Evolutionary conservation across 176 grass and related monocot genomes (phyloP).

Genomic region (Eragrostis curvula): DNA sequence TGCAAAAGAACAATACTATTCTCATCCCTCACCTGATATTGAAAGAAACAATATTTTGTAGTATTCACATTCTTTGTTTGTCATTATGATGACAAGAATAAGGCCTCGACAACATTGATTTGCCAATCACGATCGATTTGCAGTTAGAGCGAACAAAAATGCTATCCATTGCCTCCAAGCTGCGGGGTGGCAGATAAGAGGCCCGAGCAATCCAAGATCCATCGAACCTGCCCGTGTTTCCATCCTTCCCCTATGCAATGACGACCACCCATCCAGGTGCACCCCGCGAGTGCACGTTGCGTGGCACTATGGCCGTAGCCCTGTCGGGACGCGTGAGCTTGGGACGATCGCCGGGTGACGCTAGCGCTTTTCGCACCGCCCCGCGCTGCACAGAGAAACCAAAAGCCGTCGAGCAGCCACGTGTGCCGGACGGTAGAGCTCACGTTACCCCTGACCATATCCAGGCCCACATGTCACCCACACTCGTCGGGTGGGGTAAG

Average conservation of each 20-base stretch:
- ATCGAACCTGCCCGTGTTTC: slow-evolving; percentile 38
- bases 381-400: fast-evolving
- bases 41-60: too few relatives aligned
- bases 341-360: slow-evolving; percentile 27
- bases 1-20: too few relatives aligned
- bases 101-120: too few relatives aligned
- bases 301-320: not conserved
- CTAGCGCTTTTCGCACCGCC: slow-evolving; percentile 4
- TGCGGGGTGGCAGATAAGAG: too few relatives aligned
- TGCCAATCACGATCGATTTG: too few relatives aligned
- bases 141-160: too few relatives aligned
- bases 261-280: not conserved
- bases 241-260: too few relatives aligned
- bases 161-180: too few relatives aligned
- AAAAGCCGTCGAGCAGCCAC: slow-evolving; percentile 41
- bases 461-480: not conserved
- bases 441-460: not conserved
- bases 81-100: too few relatives aligned
- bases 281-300: not conserved
- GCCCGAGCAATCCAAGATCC: slow-evolving; percentile 1
- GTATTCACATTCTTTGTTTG: too few relatives aligned
- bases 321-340: not conserved
- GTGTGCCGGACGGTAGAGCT: not conserved
- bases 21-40: too few relatives aligned
- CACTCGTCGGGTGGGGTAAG: too few relatives aligned